Evolutionary conservation across 2,329 filamentous ascomycete genomes (phyloP).

Genomic region (Talaromyces sp.): DNA sequence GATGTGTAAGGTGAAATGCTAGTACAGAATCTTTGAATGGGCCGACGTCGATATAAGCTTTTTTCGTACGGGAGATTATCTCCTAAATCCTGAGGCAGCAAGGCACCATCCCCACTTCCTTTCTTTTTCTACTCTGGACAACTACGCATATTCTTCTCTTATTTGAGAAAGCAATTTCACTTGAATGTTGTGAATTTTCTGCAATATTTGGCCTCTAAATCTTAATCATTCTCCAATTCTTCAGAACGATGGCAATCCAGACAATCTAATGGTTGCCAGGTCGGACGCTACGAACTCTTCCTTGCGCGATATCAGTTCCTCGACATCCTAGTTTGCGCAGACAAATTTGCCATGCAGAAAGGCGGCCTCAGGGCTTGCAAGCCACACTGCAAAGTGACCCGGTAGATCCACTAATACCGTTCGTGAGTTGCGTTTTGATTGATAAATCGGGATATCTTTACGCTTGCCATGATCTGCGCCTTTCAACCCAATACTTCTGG

Average conservation of each 20-base stretch:
- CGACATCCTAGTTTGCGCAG: conserved; percentile 5
- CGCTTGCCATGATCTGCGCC: not conserved
- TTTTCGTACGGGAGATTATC: not conserved
- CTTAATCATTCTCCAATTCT: not conserved
- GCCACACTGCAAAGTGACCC: conserved; percentile 4
- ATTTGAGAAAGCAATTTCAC: not conserved
- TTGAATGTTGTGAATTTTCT: not conserved
- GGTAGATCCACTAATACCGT: not conserved
- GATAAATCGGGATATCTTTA: too few relatives aligned
- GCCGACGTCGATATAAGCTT: conserved; percentile 11
- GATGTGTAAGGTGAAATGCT: not conserved
- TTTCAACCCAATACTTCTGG: not conserved
- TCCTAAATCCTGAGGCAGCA: conserved; percentile 3
- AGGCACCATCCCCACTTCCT: not conserved
- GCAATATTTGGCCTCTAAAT: not conserved
- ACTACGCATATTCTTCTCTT: not conserved
- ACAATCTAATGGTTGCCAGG: not conserved
- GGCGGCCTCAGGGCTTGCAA: not conserved
- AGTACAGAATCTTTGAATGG: not conserved
- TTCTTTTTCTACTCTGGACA: not conserved
- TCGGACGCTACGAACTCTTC: not conserved
- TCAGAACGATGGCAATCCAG: not conserved
- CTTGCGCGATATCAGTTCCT: conserved; percentile 2
- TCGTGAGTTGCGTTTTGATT: not conserved
- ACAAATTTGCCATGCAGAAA: conserved; percentile 3